phyloP scores from a whole-genome alignment of 305 asterid genomes.

The Fraxinus ornus region DNA sequence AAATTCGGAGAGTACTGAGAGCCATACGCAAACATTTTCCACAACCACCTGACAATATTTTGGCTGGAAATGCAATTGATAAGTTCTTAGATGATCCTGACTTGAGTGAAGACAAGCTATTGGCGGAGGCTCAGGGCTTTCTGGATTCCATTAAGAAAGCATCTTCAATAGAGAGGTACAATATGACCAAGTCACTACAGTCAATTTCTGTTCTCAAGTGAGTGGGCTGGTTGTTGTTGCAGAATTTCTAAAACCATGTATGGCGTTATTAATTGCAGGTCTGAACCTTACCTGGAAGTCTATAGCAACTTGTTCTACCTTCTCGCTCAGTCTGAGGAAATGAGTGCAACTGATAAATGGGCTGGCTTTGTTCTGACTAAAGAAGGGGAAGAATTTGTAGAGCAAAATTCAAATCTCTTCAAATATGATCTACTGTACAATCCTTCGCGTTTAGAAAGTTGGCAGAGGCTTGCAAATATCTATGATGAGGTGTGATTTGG shows the following conservation, averaged over 20 bases:
- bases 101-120: slow-evolving; percentile 85
- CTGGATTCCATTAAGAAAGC: slow-evolving; percentile 63
- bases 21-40: slow-evolving; percentile 94
- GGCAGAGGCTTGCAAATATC: slow-evolving; percentile 96
- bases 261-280: slow-evolving; percentile 55
- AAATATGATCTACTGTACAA: slow-evolving; percentile 91
- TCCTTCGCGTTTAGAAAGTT: slow-evolving; percentile 90
- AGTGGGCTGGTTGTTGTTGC: slow-evolving; percentile 22
- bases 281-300: slow-evolving; percentile 80
- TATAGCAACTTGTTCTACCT: slow-evolving; percentile 86
- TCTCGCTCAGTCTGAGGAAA: slow-evolving; percentile 92
- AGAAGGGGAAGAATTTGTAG: slow-evolving; percentile 95
- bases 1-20: slow-evolving; percentile 91
- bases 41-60: slow-evolving; percentile 75
- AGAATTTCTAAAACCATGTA: slow-evolving; percentile 20
- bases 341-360: slow-evolving; percentile 96
- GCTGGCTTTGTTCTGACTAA: slow-evolving; percentile 97
- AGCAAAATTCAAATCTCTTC: slow-evolving; percentile 82
- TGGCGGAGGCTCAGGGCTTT: slow-evolving; percentile 83
- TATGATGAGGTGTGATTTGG: slow-evolving; percentile 77
- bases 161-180: slow-evolving; percentile 60
- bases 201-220: slow-evolving; percentile 18
- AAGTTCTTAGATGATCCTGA: slow-evolving; percentile 87
- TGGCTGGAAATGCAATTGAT: slow-evolving; percentile 87
- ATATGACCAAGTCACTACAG: background rate